Base-by-base conservation (phyloP, 257 asterid species). In the Leptodermis oblonga region DNA sequence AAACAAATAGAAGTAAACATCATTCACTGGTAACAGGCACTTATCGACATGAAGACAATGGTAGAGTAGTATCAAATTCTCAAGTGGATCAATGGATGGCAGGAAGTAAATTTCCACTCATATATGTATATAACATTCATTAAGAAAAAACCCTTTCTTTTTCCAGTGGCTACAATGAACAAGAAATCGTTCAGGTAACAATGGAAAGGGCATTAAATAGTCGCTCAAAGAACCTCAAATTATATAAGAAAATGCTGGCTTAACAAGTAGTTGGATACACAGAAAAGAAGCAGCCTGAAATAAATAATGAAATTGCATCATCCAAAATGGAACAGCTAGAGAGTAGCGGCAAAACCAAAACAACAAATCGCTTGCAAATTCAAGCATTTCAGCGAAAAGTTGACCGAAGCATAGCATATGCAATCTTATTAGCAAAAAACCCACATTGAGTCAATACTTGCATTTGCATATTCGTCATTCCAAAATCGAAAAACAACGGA, bases 11-110 rank as follows among this genome's bases (percentile, higher is more conserved):
- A 22, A 51, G 10, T 22, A 20, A 20, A 51, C 58, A 51, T 3
- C 25, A 51, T 18, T 20, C 58, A 20, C 28, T 18, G n/a, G 5
- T 48, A 2, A 14, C 23, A 15, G n/a, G 12, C 1, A 48, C 54
- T 14, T 49, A 39, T 39, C 10, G n/a, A n/a, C n/a, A n/a, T 4
- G 39, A 14, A 52, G 39, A 34, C 39, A n/a, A n/a, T 6, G 3
- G 39, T 34, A 34, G 39, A 34, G 39, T 34, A 34, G 39, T 34
- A 34, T 34, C 39, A 34, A 34, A 34, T 3, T 34, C 6, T 3
- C 6, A 34, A 2, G 39, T 34, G 3, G 39, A 34, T 34, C 96
- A 73, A 89, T 92, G 48, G 39, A 41, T 18, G 18, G 63, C 64
- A 23, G 11, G 30, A 34, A 34, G 39, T 34, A 6, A 34, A 34